Base-by-base conservation (phyloP, 208 protist genomes). In the Leptomonas pyrrhocoris region DNA sequence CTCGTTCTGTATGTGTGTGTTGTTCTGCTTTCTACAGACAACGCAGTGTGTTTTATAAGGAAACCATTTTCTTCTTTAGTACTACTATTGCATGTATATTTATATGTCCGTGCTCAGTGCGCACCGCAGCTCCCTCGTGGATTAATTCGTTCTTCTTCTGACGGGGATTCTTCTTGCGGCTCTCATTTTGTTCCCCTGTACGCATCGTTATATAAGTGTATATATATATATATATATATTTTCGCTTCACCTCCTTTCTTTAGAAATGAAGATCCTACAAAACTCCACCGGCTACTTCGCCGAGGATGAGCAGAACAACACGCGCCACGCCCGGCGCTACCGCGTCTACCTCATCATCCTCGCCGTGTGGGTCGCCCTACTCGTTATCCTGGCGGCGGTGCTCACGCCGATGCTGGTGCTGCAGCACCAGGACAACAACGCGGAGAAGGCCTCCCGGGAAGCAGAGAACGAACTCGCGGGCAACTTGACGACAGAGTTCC, bases 341-440 rank as follows among this genome's bases (percentile, higher is more conserved):
- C 71, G 71, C 48, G 63, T 77, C 7, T 77, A 77, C 63, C 19
- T 77, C 56, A 77, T 66, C 48, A 70, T 70, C 25, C 28, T 75
- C 0, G 54, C 74, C 48, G 67, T 75, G 16, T 65, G 65, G 31
- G 13, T 87, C 3, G 59, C 70, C 53, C 51, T 80, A 2, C 23
- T 93, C 19, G 36, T 85, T 15, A 48, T 89, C 0, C 72, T 83
- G 51, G 40, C 74, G 4, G 58, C 31, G 8, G 74, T 86, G 51
- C 59, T 84, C 19, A 57, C 71, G 0, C 75, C 83, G 8, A 73
- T 93, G 25, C 45, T 80, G 18, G 18, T 83, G 38, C 60, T 80
- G 60, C 77, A 76, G 38, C 46, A 59, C 25, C 30, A 65, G n/a
- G 71, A 77, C 48, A 57, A 7, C 25, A 57, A 64, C 3, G 21